Percentiles rank a stretch among this genome's conserved stretches.
Conservation (phyloP, 768 basidiomycete species). For the Boletus rubropictus region DNA sequence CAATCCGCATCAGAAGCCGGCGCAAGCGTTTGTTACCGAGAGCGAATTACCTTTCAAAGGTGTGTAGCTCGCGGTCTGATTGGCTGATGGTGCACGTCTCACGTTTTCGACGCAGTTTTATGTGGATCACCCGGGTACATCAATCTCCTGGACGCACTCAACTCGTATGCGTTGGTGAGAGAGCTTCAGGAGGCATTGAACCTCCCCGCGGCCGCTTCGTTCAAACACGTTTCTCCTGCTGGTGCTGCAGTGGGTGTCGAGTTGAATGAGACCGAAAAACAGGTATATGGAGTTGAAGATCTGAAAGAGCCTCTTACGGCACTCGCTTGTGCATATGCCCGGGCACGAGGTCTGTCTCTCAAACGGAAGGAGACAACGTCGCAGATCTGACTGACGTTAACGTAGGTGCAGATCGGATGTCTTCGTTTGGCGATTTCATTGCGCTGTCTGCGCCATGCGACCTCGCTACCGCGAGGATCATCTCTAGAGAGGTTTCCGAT, state of each 20-base stretch:
- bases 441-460: slow-evolving; percentile 92
- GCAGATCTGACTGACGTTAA: slow-evolving; percentile 5
- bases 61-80: slow-evolving; percentile 21
- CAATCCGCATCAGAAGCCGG: slow-evolving; percentile 98
- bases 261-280: slow-evolving; percentile 78
- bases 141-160: slow-evolving; percentile 95
- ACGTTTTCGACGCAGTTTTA: slow-evolving; percentile 48
- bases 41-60: slow-evolving; percentile 94
- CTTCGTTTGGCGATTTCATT: slow-evolving; percentile 98
- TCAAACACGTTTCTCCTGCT: slow-evolving; percentile 99
- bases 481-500: slow-evolving; percentile 98
- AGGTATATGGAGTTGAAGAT: slow-evolving; percentile 95
- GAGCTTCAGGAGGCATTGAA: slow-evolving; percentile 83
- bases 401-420: slow-evolving; percentile 95
- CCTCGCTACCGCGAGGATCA: slow-evolving; percentile 89
- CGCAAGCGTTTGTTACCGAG: slow-evolving; percentile 87
- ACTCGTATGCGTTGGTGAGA: slow-evolving; percentile 93
- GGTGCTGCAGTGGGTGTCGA: slow-evolving; percentile 90
- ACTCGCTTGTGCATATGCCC: slow-evolving; percentile 89
- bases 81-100: background rate
- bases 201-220: slow-evolving; percentile 94
- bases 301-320: slow-evolving; percentile 85
- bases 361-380: background rate
- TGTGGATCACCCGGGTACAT: slow-evolving; percentile 97
- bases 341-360: slow-evolving; percentile 70